Conservation (phyloP, 306 rosid genomes). For the Acacia confusa region DNA sequence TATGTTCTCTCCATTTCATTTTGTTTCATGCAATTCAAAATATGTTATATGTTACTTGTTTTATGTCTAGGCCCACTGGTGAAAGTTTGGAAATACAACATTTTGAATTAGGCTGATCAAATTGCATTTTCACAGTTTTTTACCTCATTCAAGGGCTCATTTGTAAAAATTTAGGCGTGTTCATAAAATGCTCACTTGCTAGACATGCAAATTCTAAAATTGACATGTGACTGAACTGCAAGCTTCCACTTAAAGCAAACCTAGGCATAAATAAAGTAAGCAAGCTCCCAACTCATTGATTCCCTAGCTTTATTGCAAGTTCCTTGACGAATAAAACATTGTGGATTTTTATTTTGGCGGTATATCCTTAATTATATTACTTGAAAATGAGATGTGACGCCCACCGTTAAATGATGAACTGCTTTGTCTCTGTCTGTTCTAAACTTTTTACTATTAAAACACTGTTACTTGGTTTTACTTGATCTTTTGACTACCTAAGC, state of each 20-base stretch:
- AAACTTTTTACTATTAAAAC: background rate
- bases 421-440: background rate
- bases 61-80: background rate
- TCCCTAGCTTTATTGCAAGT: background rate
- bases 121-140: background rate
- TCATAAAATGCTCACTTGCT: background rate
- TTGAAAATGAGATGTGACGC: background rate
- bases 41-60: background rate
- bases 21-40: background rate
- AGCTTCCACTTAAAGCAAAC: background rate
- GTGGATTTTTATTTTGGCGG: background rate
- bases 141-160: background rate
- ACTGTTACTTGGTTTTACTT: background rate
- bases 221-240: too few relatives aligned
- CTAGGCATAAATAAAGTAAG: background rate
- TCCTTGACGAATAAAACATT: background rate
- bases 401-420: background rate
- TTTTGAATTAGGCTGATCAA: background rate
- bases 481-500: too few relatives aligned
- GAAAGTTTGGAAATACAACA: background rate
- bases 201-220: background rate
- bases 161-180: background rate
- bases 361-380: background rate
- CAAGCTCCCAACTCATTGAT: background rate
- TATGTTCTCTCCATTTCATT: slow-evolving; percentile 26